Evolutionary conservation across 306 rosid genomes (phyloP), one percentile per base, ranked within the genome.

Genomic region (Prunus armeniaca): DNA sequence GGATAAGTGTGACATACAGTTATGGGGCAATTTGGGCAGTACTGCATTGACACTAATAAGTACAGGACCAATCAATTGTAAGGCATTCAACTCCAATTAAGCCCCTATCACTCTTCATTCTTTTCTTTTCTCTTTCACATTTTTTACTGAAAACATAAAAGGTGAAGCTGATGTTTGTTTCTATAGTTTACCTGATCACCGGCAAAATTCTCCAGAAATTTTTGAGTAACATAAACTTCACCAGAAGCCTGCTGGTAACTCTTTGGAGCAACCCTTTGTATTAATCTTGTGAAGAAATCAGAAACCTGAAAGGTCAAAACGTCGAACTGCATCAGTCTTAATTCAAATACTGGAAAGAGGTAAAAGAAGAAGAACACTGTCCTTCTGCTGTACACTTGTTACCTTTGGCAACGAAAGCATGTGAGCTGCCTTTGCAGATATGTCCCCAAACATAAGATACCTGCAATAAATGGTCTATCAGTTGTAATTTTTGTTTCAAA

Each of bases 181-280:
- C 4, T 1, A 41, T 27, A 57, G 5, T 41, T 65, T 86, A 92
- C 98, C 97, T 95, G 98, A 87, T 95, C 98, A 58, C 97, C 97
- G 1, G 89, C 84, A 82, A 95, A 95, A 84, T 95, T 95, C 76
- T 88, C 93, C 10, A 95, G 82, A 88, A 95, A 95, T 74, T 95
- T 95, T 56, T 30, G 86, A 66, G 98, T 92, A 65, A 95, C 98
- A 54, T 81, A 84, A 61, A 95, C 98, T 88, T 95, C 98, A 20
- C 30, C 96, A 47, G 9, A 69, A 83, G 98, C 98, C 87, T 95
- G 98, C 30, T 88, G 89, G 84, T 95, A 95, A 87, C 98, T 95
- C 88, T 95, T 95, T 43, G 98, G 98, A 84, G 93, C 86, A 84
- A 95, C 98, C 82, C 98, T 88, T 74, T 95, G 97, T 78, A 95